Base-by-base conservation (phyloP, 164 flowering plant genomes). In the Sextonia rubra region DNA sequence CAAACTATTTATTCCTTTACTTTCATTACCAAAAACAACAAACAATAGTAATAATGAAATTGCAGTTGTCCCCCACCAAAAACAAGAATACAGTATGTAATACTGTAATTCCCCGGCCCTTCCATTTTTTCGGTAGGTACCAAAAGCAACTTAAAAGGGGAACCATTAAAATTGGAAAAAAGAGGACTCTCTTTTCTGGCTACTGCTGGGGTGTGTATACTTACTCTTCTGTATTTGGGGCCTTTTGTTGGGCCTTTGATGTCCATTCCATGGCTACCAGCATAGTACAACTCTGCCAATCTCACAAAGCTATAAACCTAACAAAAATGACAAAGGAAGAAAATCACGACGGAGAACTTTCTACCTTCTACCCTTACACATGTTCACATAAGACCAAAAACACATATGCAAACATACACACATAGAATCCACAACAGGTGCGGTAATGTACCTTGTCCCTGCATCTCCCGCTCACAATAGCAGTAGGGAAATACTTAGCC, bases 181-280 rank as follows among this genome's bases (percentile, higher is more conserved):
- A 37, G 44, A 37, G 1, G 11, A 0, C 44, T 52, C n/a, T 52
- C 3, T 52, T 52, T 52, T 52, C 20, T 52, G 6, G 12, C 20
- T 15, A 52, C 58, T 52, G 58, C 0, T 52, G 6, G 37, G 37
- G 3, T 64, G 15, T 15, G 30, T 20, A 64, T 29, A 64, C 82
- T 79, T 32, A 84, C 87, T 72, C 81, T 85, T 56, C 74, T 78
- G 79, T 83, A 75, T 71, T 79, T 77, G 48, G 61, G 74, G 49
- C 75, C 79, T 73, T 80, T 83, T 52, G 85, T 71, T 52, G 98
- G 98, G 60, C 92, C 96, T 75, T 78, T 86, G 60, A 92, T 92
- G 87, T 92, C 98, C 98, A 92, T 92, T 12, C 98, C 98, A 80
- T 92, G 98, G 75, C 98, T 92, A 0, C 96, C 98, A 1, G 98